A percentile compares a stretch with the other conserved stretches of the same genome.
Evolutionary conservation across 1,284 basidiomycete species (phyloP).

Genomic region (Trametes versicolor): DNA sequence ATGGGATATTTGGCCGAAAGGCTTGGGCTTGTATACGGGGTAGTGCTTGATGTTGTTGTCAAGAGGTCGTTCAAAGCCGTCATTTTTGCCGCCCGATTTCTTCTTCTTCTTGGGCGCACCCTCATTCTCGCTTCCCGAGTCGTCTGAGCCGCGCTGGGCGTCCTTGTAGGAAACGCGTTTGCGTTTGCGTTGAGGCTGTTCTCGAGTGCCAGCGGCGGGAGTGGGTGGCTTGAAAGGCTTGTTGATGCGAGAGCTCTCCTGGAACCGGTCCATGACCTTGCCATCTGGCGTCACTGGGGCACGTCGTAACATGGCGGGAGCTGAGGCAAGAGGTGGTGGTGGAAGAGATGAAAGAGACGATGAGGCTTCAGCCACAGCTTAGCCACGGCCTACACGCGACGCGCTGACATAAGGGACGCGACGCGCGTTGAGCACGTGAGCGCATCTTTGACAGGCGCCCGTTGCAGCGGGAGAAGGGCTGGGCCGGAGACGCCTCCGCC

Average conservation of each 20-base stretch:
- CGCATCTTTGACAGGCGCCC: conserved; percentile 8
- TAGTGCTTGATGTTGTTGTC: conserved; percentile 72
- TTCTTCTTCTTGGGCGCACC: conserved; percentile 67
- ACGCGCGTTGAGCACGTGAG: conserved; percentile 31
- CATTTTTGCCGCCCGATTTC: conserved; percentile 57
- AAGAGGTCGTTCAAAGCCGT: conserved; percentile 54
- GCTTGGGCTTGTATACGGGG: conserved; percentile 87
- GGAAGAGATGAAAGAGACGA: conserved; percentile 17
- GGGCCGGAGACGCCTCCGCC: not conserved
- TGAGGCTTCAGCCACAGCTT: conserved; percentile 12
- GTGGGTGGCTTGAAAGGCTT: conserved; percentile 86
- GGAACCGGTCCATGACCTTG: conserved; percentile 68
- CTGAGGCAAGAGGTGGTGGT: conserved; percentile 5
- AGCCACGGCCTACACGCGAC: conserved; percentile 7
- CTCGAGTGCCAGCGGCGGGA: conserved; percentile 54
- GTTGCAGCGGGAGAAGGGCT: not conserved
- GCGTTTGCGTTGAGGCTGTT: conserved; percentile 79
- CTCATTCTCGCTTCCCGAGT: conserved; percentile 47
- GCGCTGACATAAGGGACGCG: conserved; percentile 29
- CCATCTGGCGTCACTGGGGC: conserved; percentile 75
- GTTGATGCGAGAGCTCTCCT: conserved; percentile 75
- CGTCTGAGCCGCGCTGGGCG: conserved; percentile 62
- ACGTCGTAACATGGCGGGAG: conserved; percentile 67
- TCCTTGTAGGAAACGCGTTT: conserved; percentile 87
- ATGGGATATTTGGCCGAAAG: conserved; percentile 71